Evolutionary conservation across 2,329 filamentous ascomycete genomes (phyloP), one percentile per base, ranked within the genome.

Genomic region (Fusarium napiforme): DNA sequence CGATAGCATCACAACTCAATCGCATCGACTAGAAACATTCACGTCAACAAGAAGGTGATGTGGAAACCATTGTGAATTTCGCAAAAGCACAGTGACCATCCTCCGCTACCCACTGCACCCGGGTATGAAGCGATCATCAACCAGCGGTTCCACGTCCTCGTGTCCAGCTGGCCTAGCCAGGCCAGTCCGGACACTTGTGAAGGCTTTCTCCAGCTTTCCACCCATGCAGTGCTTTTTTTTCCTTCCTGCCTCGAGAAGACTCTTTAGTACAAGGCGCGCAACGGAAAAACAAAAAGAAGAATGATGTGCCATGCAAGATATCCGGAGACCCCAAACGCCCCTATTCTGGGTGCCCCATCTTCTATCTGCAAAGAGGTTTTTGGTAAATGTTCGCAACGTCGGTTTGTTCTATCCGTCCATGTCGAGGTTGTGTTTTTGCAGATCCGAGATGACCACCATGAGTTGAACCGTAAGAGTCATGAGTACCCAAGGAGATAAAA

Each of bases 301-400:
- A 84, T 81, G 81, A 84, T 83, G 81, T 85, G 85, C 87, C 86
- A 90, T 92, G 91, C 90, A 89, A 93, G 91, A 93, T 93, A 93
- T 93, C 92, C 92, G 92, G 92, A 84, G 82, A 91, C 87, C 87
- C 89, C 88, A 88, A 91, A 93, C 92, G 91, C 91, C 91, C 90
- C 85, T 86, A 85, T 84, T 87, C 83, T 86, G 85, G 86, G 85
- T 87, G 86, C 84, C 89, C 89, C 89, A 90, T 92, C 90, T 90
- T 92, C 90, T 92, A 92, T 91, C 90, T 89, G 89, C 89, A 89
- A 87, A 83, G 82, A 82, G 77, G 78, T 83, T 78, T 74, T 75
- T 75, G 73, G 61, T 76, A 82, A 70, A 83, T 83, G 80, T 79
- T 86, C 84, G 85, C 72, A 83, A 84, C 82, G 81, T 78, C 75